phyloP scores from a whole-genome alignment of 208 protist species.

The Phytomonas serpens region DNA sequence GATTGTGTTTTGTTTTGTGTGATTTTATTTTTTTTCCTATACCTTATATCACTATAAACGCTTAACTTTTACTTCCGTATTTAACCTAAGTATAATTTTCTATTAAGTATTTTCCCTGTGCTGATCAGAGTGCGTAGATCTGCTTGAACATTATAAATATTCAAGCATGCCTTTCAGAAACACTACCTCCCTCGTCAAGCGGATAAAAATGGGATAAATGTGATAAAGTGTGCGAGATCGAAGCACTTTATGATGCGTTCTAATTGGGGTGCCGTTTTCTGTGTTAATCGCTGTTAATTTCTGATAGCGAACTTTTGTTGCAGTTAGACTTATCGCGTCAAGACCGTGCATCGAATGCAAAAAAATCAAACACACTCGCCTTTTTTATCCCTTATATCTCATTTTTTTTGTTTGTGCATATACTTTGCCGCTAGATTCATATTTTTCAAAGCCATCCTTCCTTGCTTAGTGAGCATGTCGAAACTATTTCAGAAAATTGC shows the following conservation, averaged over 20 bases:
- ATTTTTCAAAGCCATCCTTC: slow-evolving; percentile 10
- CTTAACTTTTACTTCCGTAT: background rate
- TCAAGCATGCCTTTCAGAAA: background rate
- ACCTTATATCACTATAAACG: slow-evolving; percentile 1
- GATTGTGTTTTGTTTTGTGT: slow-evolving; percentile 3
- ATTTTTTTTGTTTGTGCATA: background rate
- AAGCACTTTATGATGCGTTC: background rate
- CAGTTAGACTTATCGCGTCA: background rate
- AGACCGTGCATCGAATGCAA: background rate
- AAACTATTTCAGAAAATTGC: slow-evolving; percentile 58
- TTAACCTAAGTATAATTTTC: background rate
- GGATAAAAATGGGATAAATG: background rate
- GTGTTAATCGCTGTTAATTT: background rate
- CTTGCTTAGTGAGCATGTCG: slow-evolving; percentile 25
- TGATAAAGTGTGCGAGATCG: background rate
- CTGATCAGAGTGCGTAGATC: background rate
- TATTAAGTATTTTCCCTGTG: background rate
- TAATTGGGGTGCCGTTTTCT: background rate
- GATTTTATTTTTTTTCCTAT: background rate
- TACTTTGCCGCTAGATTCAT: background rate
- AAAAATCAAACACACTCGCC: background rate
- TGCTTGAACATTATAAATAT: background rate
- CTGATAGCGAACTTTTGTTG: background rate
- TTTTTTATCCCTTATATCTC: background rate
- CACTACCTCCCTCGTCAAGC: background rate